phyloP scores from a whole-genome alignment of 768 basidiomycete genomes.

The Tricholoma hemisulphureum region DNA sequence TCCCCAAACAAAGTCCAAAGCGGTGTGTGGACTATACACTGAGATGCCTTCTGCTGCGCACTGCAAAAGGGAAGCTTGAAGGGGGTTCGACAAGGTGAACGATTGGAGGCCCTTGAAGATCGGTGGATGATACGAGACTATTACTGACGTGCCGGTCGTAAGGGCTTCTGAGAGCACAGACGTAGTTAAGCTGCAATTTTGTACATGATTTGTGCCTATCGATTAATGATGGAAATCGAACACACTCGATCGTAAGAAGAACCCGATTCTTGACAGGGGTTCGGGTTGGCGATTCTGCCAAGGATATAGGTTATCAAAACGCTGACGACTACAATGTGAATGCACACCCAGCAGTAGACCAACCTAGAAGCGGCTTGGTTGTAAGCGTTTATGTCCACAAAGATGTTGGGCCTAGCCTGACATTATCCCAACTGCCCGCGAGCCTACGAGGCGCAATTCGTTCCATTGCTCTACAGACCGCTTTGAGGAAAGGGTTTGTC shows the following conservation, averaged over 20 bases:
- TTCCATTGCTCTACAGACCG: constrained; percentile 69
- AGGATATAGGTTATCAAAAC: not conserved
- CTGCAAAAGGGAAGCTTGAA: constrained; percentile 76
- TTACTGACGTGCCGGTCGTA: constrained; percentile 55
- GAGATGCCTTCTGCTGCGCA: constrained; percentile 83
- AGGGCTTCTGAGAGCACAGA: constrained; percentile 71
- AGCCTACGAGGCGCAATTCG: constrained; percentile 82
- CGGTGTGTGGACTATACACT: constrained; percentile 85
- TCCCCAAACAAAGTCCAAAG: constrained; percentile 78
- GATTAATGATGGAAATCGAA: constrained; percentile 1
- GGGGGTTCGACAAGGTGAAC: constrained; percentile 71
- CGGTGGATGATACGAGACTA: constrained; percentile 84
- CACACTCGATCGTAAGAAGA: constrained; percentile 72
- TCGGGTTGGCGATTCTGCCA: constrained; percentile 57
- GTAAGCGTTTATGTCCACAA: constrained; percentile 6
- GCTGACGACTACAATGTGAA: too few species aligned
- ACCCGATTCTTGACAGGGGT: constrained; percentile 47
- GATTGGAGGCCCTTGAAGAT: constrained; percentile 77
- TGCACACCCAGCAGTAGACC: constrained; percentile 10
- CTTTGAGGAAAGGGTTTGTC: constrained; percentile 42
- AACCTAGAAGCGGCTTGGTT: constrained; percentile 71
- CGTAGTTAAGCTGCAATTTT: constrained; percentile 59
- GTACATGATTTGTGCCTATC: constrained; percentile 1
- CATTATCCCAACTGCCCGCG: constrained; percentile 94
- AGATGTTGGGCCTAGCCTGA: constrained; percentile 38